These are phyloP conservation scores for Leccinum holopus DNA, from an alignment of 1,284 basidiomycete species.

Conservation along the genomic window DNA sequence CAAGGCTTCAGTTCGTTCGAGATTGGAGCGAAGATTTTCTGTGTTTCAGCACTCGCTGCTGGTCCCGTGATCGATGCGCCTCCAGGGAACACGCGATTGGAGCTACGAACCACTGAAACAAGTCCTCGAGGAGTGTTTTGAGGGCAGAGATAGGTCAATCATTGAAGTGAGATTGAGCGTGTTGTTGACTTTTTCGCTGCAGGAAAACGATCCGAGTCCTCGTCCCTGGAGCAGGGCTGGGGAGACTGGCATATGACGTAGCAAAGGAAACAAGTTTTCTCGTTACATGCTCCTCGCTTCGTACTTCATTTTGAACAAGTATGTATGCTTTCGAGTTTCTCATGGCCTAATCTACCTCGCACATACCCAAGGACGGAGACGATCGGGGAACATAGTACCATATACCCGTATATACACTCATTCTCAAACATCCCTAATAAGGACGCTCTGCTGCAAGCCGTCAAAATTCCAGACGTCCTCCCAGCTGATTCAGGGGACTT, in stretches of 20 bases:
- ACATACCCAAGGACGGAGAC: constrained; percentile 54
- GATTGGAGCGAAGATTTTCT: constrained; percentile 78
- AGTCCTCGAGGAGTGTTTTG: constrained; percentile 67
- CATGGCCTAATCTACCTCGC: not conserved
- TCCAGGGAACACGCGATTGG: constrained; percentile 69
- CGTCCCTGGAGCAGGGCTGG: constrained; percentile 87
- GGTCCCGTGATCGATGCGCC: not conserved
- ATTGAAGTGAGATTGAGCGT: not conserved
- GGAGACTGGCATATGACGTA: constrained; percentile 83
- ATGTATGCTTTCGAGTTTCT: constrained; percentile 8
- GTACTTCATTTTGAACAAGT: constrained; percentile 81
- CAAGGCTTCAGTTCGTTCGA: constrained; percentile 77
- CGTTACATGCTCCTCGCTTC: constrained; percentile 90
- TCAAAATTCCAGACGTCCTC: constrained; percentile 81
- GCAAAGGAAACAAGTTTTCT: constrained; percentile 92
- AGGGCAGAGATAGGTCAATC: constrained; percentile 49
- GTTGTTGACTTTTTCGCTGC: constrained; percentile 7
- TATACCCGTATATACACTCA: constrained; percentile 88
- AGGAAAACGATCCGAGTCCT: constrained; percentile 69
- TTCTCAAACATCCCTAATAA: constrained; percentile 78
- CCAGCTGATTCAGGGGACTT: constrained; percentile 85
- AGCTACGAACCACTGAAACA: constrained; percentile 81
- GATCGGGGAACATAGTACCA: constrained; percentile 58
- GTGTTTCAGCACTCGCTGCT: not conserved
- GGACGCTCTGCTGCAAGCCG: constrained; percentile 60